Base-by-base conservation (phyloP, 169 alveolate species). In the Plasmodium coatneyi region DNA sequence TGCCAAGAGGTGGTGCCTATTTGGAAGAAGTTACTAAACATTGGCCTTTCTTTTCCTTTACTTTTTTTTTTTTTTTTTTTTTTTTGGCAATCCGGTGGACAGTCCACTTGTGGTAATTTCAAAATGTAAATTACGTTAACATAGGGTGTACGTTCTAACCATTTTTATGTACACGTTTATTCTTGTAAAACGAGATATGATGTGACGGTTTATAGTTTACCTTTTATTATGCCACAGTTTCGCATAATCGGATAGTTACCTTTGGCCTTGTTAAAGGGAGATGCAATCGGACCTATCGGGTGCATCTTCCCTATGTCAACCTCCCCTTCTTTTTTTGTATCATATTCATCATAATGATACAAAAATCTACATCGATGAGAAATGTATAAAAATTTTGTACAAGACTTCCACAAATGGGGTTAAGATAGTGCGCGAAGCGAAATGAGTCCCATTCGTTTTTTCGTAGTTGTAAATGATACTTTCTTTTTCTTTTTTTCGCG, bases 1-100 rank as follows among this genome's bases (percentile, higher is more conserved):
- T 19, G 99, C 99, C 30, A 98, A 96, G 83, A 95, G 96, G 54
- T 96, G 96, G 96, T 97, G 99, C 52, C 95, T 98, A 34, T 99
- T 98, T 97, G 99, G 99, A 86, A 98, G 99, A 96, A 97, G 99
- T 83, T 99, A 99, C 95, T 98, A 97, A 97, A n/a, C 9, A 25
- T 46, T 16, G 54, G 84, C 32, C 46, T 19, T 79, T n/a, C 32
- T 12, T 41, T 14, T 14, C 12, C 39, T 32, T 32, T 32, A n/a
- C n/a, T 32, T 32, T 32, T 34, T 34, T 34, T 5, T 34, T 39
- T 22, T 12, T n/a, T 54, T 14, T 49, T 28, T 49, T 49, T 10
- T 22, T 66, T 66, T 66, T 25, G 12, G 19, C 76, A 66, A 66
- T 9, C n/a, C 76, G 36, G 9, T 6, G 36, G 30, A 22, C 36